Evolutionary conservation across 805 yeast genomes (phyloP).

Genomic region (Hanseniaspora taiwanica): DNA sequence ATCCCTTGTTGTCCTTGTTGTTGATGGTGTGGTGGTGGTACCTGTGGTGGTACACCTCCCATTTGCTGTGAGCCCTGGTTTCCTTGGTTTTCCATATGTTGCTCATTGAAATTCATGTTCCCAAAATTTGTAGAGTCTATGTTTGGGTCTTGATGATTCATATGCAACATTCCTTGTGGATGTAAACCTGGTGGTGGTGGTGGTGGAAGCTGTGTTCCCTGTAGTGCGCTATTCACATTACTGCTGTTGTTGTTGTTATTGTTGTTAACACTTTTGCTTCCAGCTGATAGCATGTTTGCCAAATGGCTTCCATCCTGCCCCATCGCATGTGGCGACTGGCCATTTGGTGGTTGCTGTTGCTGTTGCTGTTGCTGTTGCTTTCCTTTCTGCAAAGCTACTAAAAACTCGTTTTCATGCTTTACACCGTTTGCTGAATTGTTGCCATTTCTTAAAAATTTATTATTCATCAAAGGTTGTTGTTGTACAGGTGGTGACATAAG

Average conservation of each 20-base stretch:
- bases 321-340: not conserved
- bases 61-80: no score
- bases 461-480: no score
- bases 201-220: not conserved
- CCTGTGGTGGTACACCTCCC: no score
- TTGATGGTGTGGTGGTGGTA: no score
- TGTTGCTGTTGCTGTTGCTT: not conserved
- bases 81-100: no score
- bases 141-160: no score
- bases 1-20: constrained; percentile 1
- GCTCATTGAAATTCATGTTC: no score
- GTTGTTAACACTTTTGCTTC: no score
- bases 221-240: not conserved
- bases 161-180: not conserved
- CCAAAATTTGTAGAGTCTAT: no score
- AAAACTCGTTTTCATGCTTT: not conserved
- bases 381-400: not conserved
- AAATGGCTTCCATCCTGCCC: not conserved
- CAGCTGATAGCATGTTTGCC: no score
- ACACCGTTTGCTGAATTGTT: not conserved
- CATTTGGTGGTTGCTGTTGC: not conserved
- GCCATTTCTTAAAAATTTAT: not conserved
- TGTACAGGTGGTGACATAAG: not conserved
- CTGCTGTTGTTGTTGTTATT: not conserved
- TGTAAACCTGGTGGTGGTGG: not conserved